phyloP scores from a whole-genome alignment of 2,329 filamentous ascomycete genomes.

The Botrytis fabae region DNA sequence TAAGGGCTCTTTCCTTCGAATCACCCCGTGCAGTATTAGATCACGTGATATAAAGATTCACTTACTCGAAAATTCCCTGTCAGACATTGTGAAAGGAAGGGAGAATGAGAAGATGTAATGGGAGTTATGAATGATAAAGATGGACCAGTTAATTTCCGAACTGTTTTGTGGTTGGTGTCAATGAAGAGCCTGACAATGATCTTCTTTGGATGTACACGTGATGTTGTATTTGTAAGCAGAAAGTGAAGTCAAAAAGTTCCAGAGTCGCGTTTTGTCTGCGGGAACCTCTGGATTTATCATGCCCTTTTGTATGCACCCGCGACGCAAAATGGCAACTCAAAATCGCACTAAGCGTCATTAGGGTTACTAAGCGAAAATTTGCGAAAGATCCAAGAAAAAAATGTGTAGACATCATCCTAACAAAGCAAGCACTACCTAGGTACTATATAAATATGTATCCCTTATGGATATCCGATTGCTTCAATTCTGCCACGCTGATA shows the following conservation, averaged over 20 bases:
- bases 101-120: neutral
- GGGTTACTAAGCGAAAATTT: slow-evolving; percentile 7
- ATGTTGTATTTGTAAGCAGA: neutral
- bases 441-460: neutral
- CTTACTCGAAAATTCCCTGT: slow-evolving; percentile 57
- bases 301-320: slow-evolving; percentile 19
- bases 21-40: neutral
- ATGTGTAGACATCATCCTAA: neutral
- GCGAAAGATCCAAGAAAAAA: neutral
- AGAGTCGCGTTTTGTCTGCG: slow-evolving; percentile 18
- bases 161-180: neutral
- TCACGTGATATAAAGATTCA: slow-evolving; percentile 12
- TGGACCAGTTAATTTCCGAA: neutral
- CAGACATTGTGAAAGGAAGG: slow-evolving; percentile 53
- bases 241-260: slow-evolving; percentile 19
- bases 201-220: neutral
- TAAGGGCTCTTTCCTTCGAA: neutral
- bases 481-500: neutral
- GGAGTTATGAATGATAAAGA: neutral
- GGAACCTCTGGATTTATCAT: slow-evolving; percentile 17
- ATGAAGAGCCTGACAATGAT: neutral
- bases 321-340: slow-evolving; percentile 12
- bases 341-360: slow-evolving; percentile 15
- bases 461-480: neutral
- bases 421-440: neutral